Percentiles rank a stretch among this genome's conserved stretches.
Evolutionary conservation across 1,139 yeast species (phyloP).

Genomic region (Protomyces macrosporus): DNA sequence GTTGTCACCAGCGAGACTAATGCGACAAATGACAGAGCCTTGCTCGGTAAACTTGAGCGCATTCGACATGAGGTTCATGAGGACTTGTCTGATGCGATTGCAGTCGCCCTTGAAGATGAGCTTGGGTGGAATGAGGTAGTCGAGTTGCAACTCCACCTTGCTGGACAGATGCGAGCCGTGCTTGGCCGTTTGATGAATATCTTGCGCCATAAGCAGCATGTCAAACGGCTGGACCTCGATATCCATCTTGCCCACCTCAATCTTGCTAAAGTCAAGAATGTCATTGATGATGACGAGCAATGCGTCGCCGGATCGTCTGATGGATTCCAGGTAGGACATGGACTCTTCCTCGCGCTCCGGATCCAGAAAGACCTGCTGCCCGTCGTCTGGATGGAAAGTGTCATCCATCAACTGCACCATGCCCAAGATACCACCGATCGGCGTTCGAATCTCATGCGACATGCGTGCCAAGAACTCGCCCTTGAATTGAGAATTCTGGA

Average conservation of each 20-base stretch:
- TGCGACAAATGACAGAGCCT: slow-evolving; percentile 44
- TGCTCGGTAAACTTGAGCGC: slow-evolving; percentile 79
- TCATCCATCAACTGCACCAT: slow-evolving; percentile 86
- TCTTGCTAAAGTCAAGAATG: slow-evolving; percentile 72
- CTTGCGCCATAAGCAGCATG: slow-evolving; percentile 38
- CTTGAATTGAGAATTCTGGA: slow-evolving; percentile 83
- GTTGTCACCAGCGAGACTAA: slow-evolving; percentile 21
- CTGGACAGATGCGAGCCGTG: slow-evolving; percentile 35
- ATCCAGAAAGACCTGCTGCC: neutral
- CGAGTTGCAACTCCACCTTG: slow-evolving; percentile 3
- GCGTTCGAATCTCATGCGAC: slow-evolving; percentile 87
- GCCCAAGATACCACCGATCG: slow-evolving; percentile 85
- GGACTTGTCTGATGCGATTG: slow-evolving; percentile 77
- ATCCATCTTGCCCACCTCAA: slow-evolving; percentile 73
- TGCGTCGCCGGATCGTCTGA: slow-evolving; percentile 70
- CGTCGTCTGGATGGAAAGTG: slow-evolving; percentile 39
- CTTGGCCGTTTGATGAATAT: slow-evolving; percentile 34
- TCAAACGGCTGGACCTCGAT: slow-evolving; percentile 57
- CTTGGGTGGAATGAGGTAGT: slow-evolving; percentile 37
- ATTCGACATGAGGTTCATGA: slow-evolving; percentile 81
- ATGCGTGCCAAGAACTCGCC: slow-evolving; percentile 88
- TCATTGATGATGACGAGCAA: slow-evolving; percentile 72
- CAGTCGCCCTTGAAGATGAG: slow-evolving; percentile 79
- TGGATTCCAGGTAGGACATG: slow-evolving; percentile 72
- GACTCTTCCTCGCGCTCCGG: slow-evolving; percentile 64